Conservation (phyloP, 345 rosid species). For the Acer negundo region DNA sequence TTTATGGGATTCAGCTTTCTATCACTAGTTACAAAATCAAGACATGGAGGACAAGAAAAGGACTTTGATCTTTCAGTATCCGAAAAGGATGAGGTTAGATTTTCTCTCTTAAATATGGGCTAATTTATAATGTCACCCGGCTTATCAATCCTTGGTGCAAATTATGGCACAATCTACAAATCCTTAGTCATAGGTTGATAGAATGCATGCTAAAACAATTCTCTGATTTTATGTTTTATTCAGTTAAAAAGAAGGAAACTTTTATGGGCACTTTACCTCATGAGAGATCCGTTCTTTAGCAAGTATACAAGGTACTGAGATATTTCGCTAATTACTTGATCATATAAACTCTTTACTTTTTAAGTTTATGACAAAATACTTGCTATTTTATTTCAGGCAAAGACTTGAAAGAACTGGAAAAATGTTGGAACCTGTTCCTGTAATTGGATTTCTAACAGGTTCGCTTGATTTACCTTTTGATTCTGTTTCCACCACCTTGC, state of each 20-base stretch:
- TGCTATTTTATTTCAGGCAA: conserved; percentile 48
- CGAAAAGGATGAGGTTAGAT: conserved; percentile 80
- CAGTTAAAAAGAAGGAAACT: conserved; percentile 85
- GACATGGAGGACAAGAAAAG: conserved; percentile 38
- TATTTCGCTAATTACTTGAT: neutral
- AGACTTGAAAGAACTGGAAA: conserved; percentile 71
- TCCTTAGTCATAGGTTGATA: neutral
- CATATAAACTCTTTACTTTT: conserved; percentile 4
- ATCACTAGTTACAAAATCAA: conserved; percentile 39
- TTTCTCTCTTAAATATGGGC: neutral
- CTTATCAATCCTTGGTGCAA: conserved; percentile 1
- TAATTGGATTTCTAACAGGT: conserved; percentile 79
- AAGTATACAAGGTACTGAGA: conserved; percentile 68
- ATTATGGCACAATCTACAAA: neutral
- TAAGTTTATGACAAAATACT: neutral
- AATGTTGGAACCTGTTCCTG: conserved; percentile 63
- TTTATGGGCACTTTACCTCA: conserved; percentile 85
- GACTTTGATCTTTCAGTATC: conserved; percentile 45
- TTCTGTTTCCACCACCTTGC: neutral
- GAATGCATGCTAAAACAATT: conserved; percentile 1
- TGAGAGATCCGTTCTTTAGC: conserved; percentile 97
- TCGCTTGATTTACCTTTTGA: conserved; percentile 7
- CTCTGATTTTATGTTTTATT: conserved; percentile 22
- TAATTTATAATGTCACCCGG: neutral
- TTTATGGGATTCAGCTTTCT: conserved; percentile 57